These are phyloP conservation scores for Mycena leptocephala DNA, from an alignment of 768 basidiomycete genomes.

Conservation along the genomic window DNA sequence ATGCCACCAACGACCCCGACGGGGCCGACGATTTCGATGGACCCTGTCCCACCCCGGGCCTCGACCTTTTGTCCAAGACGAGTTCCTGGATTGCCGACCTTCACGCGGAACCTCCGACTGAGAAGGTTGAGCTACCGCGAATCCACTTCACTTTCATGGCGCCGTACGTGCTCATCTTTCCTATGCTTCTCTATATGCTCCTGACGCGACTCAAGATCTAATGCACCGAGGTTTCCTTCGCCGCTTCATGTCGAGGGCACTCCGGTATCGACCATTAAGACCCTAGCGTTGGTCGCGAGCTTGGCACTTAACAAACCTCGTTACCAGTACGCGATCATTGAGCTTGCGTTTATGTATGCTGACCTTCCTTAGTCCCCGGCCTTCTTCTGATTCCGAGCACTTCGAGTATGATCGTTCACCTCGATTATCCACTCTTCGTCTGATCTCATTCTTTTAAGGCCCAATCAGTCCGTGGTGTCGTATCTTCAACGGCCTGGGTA, in stretches of 20 bases:
- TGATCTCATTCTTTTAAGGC: background rate
- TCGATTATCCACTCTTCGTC: no score
- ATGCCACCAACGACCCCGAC: background rate
- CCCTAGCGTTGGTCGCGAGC: background rate
- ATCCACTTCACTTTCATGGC: background rate
- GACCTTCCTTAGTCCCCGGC: background rate
- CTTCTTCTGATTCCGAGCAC: conserved; percentile 1
- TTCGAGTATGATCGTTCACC: background rate
- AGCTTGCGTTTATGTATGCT: no score
- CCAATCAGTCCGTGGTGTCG: background rate
- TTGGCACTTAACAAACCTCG: background rate
- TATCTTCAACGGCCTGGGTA: background rate
- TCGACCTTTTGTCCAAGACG: background rate
- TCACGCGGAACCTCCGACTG: background rate
- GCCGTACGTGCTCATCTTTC: background rate
- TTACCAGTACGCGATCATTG: background rate
- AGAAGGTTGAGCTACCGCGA: background rate
- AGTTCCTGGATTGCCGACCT: background rate
- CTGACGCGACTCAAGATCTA: background rate
- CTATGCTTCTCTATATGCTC: no score
- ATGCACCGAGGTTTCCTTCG: background rate
- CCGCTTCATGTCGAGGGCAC: background rate
- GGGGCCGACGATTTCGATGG: background rate
- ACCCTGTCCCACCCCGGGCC: background rate
- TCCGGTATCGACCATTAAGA: background rate